Evolutionary conservation across 176 grass and related monocot species (phyloP).

Genomic region (Oryza glumipatula): DNA sequence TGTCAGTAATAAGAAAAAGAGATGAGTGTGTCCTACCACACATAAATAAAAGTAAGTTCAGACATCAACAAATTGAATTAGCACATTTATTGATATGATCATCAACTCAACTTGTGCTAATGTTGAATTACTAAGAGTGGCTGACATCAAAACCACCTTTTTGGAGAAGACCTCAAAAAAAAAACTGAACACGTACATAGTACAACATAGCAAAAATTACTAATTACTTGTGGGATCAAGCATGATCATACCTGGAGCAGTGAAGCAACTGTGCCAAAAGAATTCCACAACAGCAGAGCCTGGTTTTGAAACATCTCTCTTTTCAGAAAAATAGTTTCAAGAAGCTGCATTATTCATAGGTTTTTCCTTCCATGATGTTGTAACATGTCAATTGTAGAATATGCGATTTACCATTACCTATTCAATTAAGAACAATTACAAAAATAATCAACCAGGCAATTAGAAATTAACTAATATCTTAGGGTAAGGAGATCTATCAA

Average conservation of each 20-base stretch:
- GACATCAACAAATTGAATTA: conserved; percentile 10
- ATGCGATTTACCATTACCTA: background rate
- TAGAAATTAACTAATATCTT: conserved; percentile 9
- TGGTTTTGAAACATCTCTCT: conserved; percentile 74
- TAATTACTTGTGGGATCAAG: background rate
- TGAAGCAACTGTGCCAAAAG: conserved; percentile 66
- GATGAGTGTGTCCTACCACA: background rate
- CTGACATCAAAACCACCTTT: no score
- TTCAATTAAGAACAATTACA: background rate
- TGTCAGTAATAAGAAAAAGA: background rate
- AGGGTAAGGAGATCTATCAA: background rate
- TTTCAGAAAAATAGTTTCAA: conserved; percentile 34
- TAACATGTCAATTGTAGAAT: background rate
- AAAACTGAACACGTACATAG: background rate
- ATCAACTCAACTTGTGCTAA: background rate
- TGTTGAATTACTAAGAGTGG: background rate
- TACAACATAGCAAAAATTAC: background rate
- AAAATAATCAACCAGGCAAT: background rate
- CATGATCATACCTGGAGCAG: conserved; percentile 62
- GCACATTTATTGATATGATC: background rate
- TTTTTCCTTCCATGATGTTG: background rate
- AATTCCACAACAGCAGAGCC: conserved; percentile 67
- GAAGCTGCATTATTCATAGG: conserved; percentile 32
- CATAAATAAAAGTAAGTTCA: background rate
- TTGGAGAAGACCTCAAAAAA: background rate